Conservation (phyloP, 108 stramenopile genomes). For the Licmophora abbreviata region DNA sequence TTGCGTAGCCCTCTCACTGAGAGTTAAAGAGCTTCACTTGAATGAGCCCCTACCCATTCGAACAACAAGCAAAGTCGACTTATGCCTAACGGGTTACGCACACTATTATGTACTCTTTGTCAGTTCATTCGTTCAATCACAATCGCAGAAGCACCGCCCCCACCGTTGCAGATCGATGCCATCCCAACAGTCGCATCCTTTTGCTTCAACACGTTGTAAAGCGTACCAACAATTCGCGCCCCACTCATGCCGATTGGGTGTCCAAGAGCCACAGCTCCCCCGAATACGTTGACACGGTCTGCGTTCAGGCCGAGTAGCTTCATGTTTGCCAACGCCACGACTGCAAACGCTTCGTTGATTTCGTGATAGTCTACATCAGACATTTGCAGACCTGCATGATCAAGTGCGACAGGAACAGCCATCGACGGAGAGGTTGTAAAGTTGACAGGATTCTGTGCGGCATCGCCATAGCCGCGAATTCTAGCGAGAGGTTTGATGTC, state of each 20-base stretch:
- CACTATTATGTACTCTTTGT: no score
- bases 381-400: slow-evolving; percentile 60
- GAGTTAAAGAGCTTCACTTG: no score
- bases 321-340: slow-evolving; percentile 90
- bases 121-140: slow-evolving; percentile 83
- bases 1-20: no score
- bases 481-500: slow-evolving; percentile 78
- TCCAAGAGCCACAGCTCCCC: slow-evolving; percentile 92
- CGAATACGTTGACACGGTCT: slow-evolving; percentile 82
- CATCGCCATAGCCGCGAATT: slow-evolving; percentile 83
- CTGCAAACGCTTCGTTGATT: slow-evolving; percentile 97
- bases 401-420: slow-evolving; percentile 83
- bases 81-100: no score
- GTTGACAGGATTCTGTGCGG: slow-evolving; percentile 78
- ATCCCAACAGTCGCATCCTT: slow-evolving; percentile 85
- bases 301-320: slow-evolving; percentile 66
- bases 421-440: slow-evolving; percentile 91
- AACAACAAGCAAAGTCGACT: no score
- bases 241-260: slow-evolving; percentile 96
- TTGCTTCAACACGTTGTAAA: slow-evolving; percentile 76
- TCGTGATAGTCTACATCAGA: slow-evolving; percentile 93
- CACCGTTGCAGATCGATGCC: slow-evolving; percentile 98
- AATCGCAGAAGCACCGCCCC: slow-evolving; percentile 95
- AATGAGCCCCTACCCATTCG: no score
- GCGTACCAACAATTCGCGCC: slow-evolving; percentile 86